Evolutionary conservation across 1,139 yeast species (phyloP), one percentile per base, ranked within the genome.

Genomic region (Meyerozyma elateridarum): DNA sequence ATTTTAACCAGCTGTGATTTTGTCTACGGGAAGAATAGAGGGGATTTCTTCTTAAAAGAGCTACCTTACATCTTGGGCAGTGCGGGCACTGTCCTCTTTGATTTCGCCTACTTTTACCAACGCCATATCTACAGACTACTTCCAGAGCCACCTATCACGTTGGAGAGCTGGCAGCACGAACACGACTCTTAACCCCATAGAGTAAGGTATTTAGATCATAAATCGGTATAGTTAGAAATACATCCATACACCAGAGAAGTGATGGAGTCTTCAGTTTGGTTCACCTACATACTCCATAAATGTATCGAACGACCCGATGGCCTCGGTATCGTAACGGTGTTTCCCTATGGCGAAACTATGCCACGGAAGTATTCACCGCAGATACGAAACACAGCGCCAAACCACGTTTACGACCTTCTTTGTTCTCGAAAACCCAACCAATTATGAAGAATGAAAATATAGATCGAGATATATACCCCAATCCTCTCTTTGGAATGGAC

Each of bases 11-110:
- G 69, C 32, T 63, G 73, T 41, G 63, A 61, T 11, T 63, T 66
- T 35, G 35, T 64, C 4, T 45, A 40, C 24, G 53, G 46, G 7
- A 57, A 51, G 2, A 55, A 65, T 18, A 67, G 68, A 38, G 34
- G 51, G 29, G 62, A 46, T 8, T 89, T 85, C 49, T 56, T 88
- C 30, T 39, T 61, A 38, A 78, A 76, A 35, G 95, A 87, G 47
- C 57, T 87, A 34, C 95, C 97, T 0, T 89, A 83, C 48, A 70
- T 89, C 15, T 48, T 88, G 19, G 96, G 96, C 0, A 81, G 94
- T 41, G 74, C 89, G 0, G 96, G 96, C 4, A 88, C 96, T 0
- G 73, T 89, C 15, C 45, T 79, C 4, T 87, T 88, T 56, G 97
- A 89, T 53, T 43, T 77, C 20, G 59, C 75, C 11, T 88, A 87